Evolutionary conservation across 2,329 filamentous ascomycete species (phyloP), one percentile per base, ranked within the genome.

Genomic region (Fusarium sulawesiense): DNA sequence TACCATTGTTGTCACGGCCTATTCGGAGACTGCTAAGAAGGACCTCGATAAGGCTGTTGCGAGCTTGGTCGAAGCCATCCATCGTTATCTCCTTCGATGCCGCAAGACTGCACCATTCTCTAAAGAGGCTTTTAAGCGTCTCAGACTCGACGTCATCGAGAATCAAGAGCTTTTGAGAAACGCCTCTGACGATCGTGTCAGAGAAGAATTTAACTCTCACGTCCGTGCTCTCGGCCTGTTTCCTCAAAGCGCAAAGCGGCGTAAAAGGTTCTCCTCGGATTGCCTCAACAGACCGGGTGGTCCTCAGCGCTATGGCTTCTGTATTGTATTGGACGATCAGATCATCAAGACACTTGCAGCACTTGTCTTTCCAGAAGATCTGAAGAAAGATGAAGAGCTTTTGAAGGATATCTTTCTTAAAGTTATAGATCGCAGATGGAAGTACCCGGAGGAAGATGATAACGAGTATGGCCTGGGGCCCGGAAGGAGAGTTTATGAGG

Each of bases 181-280:
- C 44, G 64, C 56, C n/a, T 70, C 64, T 8, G 53, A 68, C 20
- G 60, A 68, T 16, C 64, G 64, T 21, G 46, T 70, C 23, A 58
- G 64, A 37, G 66, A 70, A 41, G 66, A 68, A 27, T 60, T 65
- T 30, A 70, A 70, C 30, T 41, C 64, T 13, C 27, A 61, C 27
- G 37, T 62, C 30, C 32, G 64, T 16, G 40, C n/a, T 18, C 30
- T 59, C 14, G 27, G 53, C 29, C 25, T 68, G 9, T 65, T 54
- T 23, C 55, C 56, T 16, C 14, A 10, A 25, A 47, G 50, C 14
- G 13, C 41, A 18, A 13, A 37, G 21, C 51, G 29, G 37, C 44
- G 57, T 7, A 27, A 34, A 40, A 47, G 25, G 10, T 7, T 34
- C 29, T 27, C 34, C 40, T 20, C 18, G 16, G 59, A 57, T 16